Evolutionary conservation across 2,329 filamentous ascomycete genomes (phyloP), one percentile per base, ranked within the genome.

Genomic region (Ilyonectria sp.): DNA sequence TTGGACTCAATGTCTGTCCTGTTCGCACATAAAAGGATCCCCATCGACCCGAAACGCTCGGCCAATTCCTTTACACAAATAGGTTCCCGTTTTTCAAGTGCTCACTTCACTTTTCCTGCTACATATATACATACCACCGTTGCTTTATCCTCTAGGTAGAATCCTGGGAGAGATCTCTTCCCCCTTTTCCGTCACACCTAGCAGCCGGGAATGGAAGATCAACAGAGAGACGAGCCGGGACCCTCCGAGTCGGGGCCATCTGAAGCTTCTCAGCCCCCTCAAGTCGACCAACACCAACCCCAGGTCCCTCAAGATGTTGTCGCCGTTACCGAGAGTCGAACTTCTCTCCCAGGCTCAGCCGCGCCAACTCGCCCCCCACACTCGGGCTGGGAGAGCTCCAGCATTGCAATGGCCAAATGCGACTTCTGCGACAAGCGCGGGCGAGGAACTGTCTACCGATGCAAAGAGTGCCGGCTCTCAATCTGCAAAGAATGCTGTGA

Each of bases 391-490:
- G 57, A 65, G 46, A 40, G 54, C 4, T 60, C 58, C n/a, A 47
- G 50, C n/a, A 61, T 65, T 35, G 43, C 60, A 49, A 70, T 68
- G 68, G 65, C 65, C 29, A 68, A 65, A 17, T 70, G 68, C 37
- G 68, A 70, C 55, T 62, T 59, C 44, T 70, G 68, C 21, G 55
- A 70, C 19, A 37, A 49, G 21, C 43, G 65, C 1, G 23, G 58
- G 35, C 49, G 61, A 5, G 61, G 58, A 3, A 70, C 58, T 21
- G 26, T 70, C 4, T 23, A 70, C 11, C 52, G 56, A 13, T 70
- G 68, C 23, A 11, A 3, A 5, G 49, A 63, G 29, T 70, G 68
- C 47, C 40, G 56, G 17, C 43, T 68, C 52, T 54, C 65, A 3
- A 47, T 70, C 35, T 70, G 68, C 58, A 46, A 57, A 11, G 15